Percentiles rank a stretch among this genome's conserved stretches.
These are phyloP conservation scores for Bruguiera gymnorhiza DNA, from an alignment of 345 rosid genomes.

Conservation along the genomic window DNA sequence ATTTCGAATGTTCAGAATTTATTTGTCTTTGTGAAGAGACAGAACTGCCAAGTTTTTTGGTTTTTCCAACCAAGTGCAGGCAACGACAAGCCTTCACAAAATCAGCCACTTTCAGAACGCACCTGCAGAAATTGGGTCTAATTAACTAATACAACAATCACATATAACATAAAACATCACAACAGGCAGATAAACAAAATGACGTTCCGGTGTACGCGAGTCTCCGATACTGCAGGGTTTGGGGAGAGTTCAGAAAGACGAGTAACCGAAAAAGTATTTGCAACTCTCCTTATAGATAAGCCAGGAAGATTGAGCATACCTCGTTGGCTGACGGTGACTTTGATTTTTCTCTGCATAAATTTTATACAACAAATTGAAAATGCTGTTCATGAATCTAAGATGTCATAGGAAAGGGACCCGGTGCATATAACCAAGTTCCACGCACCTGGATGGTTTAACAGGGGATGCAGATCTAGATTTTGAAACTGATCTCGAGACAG, in stretches of 20 bases:
- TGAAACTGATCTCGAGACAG: slow-evolving; percentile 55
- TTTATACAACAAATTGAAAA: neutral
- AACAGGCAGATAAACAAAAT: no score
- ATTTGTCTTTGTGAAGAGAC: no score
- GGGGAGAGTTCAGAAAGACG: no score
- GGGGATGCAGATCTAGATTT: slow-evolving; percentile 77
- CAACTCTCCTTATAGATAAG: no score
- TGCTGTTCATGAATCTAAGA: neutral
- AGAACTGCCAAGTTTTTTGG: no score
- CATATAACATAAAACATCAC: no score
- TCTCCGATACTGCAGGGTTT: no score
- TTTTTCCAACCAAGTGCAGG: no score
- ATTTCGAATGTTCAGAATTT: no score
- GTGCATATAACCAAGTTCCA: neutral
- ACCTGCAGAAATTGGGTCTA: neutral
- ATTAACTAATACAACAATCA: no score
- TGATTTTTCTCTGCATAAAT: slow-evolving; percentile 33
- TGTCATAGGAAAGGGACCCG: neutral
- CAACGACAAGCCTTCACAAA: neutral
- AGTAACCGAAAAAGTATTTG: no score
- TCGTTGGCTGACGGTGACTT: slow-evolving; percentile 52
- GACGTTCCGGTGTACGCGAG: no score
- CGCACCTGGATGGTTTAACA: slow-evolving; percentile 52
- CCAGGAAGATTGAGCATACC: slow-evolving; percentile 12
- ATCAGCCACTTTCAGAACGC: slow-evolving; percentile 6